Percentiles rank a stretch among this genome's conserved stretches.
Conservation (phyloP, 768 basidiomycete species). For the Pleurotus sapidus region DNA sequence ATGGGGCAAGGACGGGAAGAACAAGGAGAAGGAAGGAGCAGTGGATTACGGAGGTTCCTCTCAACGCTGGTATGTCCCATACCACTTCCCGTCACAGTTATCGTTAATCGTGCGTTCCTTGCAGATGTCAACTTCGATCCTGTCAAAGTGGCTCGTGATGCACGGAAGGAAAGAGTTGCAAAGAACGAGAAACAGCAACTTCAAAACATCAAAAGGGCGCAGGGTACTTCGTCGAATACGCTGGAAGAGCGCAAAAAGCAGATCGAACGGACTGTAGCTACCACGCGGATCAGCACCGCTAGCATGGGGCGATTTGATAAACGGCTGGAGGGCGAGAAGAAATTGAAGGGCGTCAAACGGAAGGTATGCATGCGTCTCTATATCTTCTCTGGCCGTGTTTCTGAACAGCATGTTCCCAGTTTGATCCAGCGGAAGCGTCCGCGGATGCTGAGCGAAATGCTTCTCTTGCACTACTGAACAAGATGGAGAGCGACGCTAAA, state of each 20-base stretch:
- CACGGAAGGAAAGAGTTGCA: conserved; percentile 73
- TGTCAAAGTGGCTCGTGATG: conserved; percentile 67
- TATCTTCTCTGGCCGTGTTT: background rate
- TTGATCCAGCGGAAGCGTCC: conserved; percentile 77
- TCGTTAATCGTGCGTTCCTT: background rate
- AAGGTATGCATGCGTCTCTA: conserved; percentile 56
- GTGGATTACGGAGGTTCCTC: conserved; percentile 91
- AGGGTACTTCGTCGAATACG: conserved; percentile 22
- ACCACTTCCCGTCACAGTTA: background rate
- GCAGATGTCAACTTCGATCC: conserved; percentile 82
- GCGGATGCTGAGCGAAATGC: conserved; percentile 64
- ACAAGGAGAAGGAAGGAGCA: conserved; percentile 81
- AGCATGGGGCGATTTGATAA: conserved; percentile 96
- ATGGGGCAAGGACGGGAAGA: conserved; percentile 91
- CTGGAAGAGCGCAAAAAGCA: conserved; percentile 61
- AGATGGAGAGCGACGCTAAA: conserved; percentile 72
- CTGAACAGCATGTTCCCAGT: conserved; percentile 40
- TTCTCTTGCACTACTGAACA: conserved; percentile 72
- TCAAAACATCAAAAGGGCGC: conserved; percentile 67
- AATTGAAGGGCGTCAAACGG: conserved; percentile 82
- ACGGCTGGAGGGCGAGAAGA: conserved; percentile 88
- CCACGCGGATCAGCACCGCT: conserved; percentile 82
- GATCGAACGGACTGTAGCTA: conserved; percentile 73
- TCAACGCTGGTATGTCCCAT: conserved; percentile 67
- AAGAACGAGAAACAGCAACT: conserved; percentile 82